These are phyloP conservation scores for Magnaporthales sp. DNA, from an alignment of 2,329 filamentous ascomycete genomes.

Conservation along the genomic window DNA sequence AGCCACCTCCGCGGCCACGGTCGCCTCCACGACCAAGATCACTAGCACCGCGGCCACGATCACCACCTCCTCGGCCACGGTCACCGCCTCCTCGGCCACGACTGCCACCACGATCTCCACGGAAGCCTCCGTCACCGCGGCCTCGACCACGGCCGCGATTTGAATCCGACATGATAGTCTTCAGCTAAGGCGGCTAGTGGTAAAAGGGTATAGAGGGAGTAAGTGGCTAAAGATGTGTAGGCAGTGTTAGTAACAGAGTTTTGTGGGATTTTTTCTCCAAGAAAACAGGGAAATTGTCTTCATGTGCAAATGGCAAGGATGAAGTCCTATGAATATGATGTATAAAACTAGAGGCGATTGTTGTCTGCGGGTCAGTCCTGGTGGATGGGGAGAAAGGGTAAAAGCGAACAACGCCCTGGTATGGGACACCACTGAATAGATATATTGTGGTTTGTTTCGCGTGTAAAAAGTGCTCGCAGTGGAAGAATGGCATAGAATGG, in stretches of 20 bases:
- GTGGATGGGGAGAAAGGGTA: neutral
- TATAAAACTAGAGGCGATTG: neutral
- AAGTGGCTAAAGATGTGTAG: neutral
- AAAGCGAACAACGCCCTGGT: neutral
- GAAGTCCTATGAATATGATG: neutral
- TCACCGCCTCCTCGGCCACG: slow-evolving; percentile 6
- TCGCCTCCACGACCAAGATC: slow-evolving; percentile 7
- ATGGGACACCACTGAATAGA: neutral
- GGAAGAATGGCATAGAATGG: neutral
- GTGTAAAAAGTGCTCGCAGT: neutral
- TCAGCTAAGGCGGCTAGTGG: neutral
- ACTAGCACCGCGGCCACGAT: slow-evolving; percentile 10
- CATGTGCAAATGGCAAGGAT: neutral
- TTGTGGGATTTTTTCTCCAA: neutral
- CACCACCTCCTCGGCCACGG: slow-evolving; percentile 16
- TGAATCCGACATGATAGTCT: neutral
- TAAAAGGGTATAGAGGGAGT: neutral
- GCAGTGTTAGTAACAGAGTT: neutral
- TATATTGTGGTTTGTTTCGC: neutral
- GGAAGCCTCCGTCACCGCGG: slow-evolving; percentile 8
- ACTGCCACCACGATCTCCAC: slow-evolving; percentile 12
- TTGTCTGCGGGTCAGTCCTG: neutral
- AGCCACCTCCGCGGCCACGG: slow-evolving; percentile 16
- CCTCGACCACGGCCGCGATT: slow-evolving; percentile 2
- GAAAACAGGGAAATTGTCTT: neutral